Conservation (phyloP, 2,329 filamentous ascomycete species). For the Alternaria panax region DNA sequence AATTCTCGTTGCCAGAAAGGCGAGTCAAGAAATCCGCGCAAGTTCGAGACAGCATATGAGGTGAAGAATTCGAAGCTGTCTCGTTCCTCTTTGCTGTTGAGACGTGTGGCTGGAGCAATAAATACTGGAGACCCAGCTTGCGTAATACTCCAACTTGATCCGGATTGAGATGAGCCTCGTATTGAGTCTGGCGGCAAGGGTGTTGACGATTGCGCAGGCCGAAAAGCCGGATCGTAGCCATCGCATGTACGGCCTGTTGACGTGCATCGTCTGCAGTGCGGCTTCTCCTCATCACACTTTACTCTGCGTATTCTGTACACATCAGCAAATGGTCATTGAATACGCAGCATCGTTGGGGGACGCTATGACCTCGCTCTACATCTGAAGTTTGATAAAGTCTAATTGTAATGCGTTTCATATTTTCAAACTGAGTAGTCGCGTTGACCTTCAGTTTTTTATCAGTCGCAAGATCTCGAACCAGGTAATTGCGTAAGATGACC, state of each 20-base stretch:
- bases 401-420: background rate
- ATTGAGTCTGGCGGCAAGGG: conserved; percentile 3
- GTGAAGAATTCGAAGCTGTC: conserved; percentile 44
- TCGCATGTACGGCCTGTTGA: conserved; percentile 46
- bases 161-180: background rate
- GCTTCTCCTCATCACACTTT: conserved; percentile 47
- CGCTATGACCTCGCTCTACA: background rate
- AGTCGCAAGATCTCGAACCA: background rate
- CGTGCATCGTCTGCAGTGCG: conserved; percentile 38
- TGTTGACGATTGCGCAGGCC: conserved; percentile 4
- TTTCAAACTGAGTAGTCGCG: background rate
- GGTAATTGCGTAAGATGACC: background rate
- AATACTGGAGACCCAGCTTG: conserved; percentile 17
- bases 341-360: background rate
- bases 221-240: conserved; percentile 33
- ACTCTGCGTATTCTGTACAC: conserved; percentile 39
- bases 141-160: background rate
- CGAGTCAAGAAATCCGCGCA: conserved; percentile 41
- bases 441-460: background rate
- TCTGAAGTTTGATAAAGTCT: background rate
- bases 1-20: conserved; percentile 44
- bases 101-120: conserved; percentile 25
- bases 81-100: conserved; percentile 33
- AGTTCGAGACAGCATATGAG: conserved; percentile 30
- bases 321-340: conserved; percentile 4